Conservation (phyloP, 2,329 filamentous ascomycete genomes). For the Aspergillus puulaauensis region DNA sequence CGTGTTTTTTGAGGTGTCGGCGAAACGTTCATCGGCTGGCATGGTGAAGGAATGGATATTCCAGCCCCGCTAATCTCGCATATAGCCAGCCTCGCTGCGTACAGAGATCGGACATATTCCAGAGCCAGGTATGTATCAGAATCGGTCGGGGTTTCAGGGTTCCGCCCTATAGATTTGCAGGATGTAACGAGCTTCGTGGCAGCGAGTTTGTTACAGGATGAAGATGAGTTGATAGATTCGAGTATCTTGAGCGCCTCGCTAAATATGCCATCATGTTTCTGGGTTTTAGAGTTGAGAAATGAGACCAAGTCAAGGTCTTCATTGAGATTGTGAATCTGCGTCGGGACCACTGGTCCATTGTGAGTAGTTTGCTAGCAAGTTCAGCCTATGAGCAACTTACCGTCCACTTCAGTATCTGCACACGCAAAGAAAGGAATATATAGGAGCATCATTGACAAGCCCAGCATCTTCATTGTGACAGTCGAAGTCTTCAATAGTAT, state of each 20-base stretch:
- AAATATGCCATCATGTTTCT: conserved; percentile 37
- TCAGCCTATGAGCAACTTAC: conserved; percentile 1
- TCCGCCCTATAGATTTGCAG: conserved; percentile 50
- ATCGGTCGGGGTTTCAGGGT: conserved; percentile 21
- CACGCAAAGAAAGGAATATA: not conserved
- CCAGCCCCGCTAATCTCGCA: conserved; percentile 61
- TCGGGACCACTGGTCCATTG: conserved; percentile 2
- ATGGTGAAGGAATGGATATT: conserved; percentile 51
- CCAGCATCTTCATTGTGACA: not conserved
- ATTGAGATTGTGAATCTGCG: conserved; percentile 5
- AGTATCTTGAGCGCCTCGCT: conserved; percentile 45
- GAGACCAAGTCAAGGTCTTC: conserved; percentile 28
- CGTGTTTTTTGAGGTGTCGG: conserved; percentile 29
- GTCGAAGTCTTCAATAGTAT: not conserved
- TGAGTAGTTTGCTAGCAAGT: not conserved
- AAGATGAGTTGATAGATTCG: conserved; percentile 44
- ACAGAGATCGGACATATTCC: conserved; percentile 54
- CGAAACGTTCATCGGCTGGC: conserved; percentile 49
- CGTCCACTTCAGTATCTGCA: not conserved
- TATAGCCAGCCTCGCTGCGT: conserved; percentile 61
- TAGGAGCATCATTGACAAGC: not conserved
- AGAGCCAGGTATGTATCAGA: conserved; percentile 31
- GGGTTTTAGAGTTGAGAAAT: conserved; percentile 23
- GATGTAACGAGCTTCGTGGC: conserved; percentile 52
- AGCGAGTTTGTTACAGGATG: conserved; percentile 56